These are phyloP conservation scores for Phytophthora fragariaefolia DNA, from an alignment of 352 stramenopile species.

Conservation along the genomic window DNA sequence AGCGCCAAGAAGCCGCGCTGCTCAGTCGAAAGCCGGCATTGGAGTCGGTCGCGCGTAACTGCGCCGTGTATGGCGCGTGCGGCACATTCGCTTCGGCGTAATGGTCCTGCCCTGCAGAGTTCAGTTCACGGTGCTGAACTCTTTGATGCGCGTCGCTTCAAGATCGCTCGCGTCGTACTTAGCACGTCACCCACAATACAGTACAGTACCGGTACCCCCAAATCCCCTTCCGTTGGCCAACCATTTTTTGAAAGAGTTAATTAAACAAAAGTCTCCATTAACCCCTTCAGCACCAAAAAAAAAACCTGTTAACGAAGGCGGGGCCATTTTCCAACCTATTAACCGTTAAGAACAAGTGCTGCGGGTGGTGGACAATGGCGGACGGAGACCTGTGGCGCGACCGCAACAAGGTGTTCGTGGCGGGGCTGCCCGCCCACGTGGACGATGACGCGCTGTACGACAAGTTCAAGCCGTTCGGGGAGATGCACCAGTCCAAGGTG, in stretches of 20 bases:
- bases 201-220: constrained; percentile 6
- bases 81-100: neutral
- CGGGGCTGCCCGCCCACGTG: constrained; percentile 62
- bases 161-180: constrained; percentile 24
- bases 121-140: constrained; percentile 29
- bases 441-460: constrained; percentile 75
- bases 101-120: constrained; percentile 8
- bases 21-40: constrained; percentile 14
- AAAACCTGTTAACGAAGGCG: no score
- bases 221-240: constrained; percentile 2
- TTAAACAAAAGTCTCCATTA: no score
- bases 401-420: constrained; percentile 90
- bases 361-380: no score
- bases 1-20: constrained; percentile 9
- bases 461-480: constrained; percentile 78
- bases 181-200: constrained; percentile 5
- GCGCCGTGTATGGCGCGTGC: neutral
- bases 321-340: no score
- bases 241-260: neutral
- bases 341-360: no score
- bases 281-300: no score
- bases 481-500: constrained; percentile 90
- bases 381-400: constrained; percentile 83
- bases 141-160: constrained; percentile 24
- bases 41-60: constrained; percentile 26